Conservation (phyloP, 108 stramenopile species). For the Skeletonema costatum region DNA sequence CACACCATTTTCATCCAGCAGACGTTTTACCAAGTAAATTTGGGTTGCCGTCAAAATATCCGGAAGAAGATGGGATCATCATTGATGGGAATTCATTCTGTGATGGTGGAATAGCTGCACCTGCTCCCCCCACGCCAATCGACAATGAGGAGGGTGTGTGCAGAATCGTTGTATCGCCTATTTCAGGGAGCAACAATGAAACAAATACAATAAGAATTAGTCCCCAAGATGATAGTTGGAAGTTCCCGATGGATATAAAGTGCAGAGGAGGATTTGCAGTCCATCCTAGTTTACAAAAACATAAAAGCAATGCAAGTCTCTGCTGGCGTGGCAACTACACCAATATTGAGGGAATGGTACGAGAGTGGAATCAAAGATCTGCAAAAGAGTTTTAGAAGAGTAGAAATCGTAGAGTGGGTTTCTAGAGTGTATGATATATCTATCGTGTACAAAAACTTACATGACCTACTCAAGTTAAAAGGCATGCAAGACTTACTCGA, state of each 20-base stretch:
- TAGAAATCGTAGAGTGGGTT: neutral
- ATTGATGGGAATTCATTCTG: conserved; percentile 52
- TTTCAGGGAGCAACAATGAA: conserved; percentile 26
- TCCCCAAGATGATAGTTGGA: conserved; percentile 46
- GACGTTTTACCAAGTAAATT: conserved; percentile 41
- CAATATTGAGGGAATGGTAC: conserved; percentile 54
- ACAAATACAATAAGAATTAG: conserved; percentile 38
- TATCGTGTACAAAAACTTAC: neutral
- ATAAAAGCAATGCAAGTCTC: conserved; percentile 43
- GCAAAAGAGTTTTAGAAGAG: neutral
- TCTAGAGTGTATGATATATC: neutral
- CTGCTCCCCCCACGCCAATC: conserved; percentile 48
- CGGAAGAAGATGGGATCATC: conserved; percentile 52
- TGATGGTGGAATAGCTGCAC: conserved; percentile 65
- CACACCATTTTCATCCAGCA: conserved; percentile 57
- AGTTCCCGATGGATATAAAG: conserved; percentile 31
- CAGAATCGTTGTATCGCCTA: conserved; percentile 51
- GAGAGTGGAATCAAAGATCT: conserved; percentile 55
- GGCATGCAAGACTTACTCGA: no score
- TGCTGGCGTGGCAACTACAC: conserved; percentile 41
- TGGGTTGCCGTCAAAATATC: conserved; percentile 32
- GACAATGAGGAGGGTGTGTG: conserved; percentile 22
- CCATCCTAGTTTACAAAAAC: conserved; percentile 55
- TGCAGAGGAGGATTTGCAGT: conserved; percentile 47
- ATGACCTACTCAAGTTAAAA: neutral